These are phyloP conservation scores for Neurospora cerealis DNA, from an alignment of 495 filamentous ascomycete genomes.

Conservation along the genomic window DNA sequence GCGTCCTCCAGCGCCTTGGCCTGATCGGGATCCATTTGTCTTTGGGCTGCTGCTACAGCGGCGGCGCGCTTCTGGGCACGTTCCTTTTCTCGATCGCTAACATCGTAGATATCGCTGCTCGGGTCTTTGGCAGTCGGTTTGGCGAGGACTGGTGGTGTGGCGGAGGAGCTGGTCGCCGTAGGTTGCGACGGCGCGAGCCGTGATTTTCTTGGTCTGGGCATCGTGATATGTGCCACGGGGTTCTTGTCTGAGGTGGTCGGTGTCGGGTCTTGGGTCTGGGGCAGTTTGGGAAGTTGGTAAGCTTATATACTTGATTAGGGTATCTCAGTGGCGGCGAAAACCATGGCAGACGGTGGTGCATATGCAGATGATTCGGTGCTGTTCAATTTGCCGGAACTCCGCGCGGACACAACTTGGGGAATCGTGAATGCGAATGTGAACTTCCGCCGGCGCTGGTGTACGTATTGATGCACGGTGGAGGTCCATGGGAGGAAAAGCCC, in stretches of 20 bases:
- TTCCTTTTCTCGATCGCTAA: constrained; percentile 36
- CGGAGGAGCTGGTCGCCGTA: constrained; percentile 4
- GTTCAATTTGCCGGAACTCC: background rate
- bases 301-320: background rate
- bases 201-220: constrained; percentile 35
- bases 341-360: background rate
- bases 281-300: background rate
- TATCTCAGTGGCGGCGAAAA: background rate
- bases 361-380: background rate
- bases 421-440: background rate
- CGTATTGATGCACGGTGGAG: background rate
- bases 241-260: background rate
- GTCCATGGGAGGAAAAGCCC: background rate
- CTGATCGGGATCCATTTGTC: constrained; percentile 16
- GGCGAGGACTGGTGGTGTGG: constrained; percentile 1
- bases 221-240: constrained; percentile 5
- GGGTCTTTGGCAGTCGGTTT: constrained; percentile 3
- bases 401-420: background rate
- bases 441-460: background rate
- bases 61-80: constrained; percentile 11
- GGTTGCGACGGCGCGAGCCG: constrained; percentile 28
- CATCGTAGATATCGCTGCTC: constrained; percentile 32
- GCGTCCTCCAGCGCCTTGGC: constrained; percentile 19
- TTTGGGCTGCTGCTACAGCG: background rate
- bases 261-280: background rate